phyloP scores from a whole-genome alignment of 2,329 filamentous ascomycete genomes.

The Cladosporium oxysporum region DNA sequence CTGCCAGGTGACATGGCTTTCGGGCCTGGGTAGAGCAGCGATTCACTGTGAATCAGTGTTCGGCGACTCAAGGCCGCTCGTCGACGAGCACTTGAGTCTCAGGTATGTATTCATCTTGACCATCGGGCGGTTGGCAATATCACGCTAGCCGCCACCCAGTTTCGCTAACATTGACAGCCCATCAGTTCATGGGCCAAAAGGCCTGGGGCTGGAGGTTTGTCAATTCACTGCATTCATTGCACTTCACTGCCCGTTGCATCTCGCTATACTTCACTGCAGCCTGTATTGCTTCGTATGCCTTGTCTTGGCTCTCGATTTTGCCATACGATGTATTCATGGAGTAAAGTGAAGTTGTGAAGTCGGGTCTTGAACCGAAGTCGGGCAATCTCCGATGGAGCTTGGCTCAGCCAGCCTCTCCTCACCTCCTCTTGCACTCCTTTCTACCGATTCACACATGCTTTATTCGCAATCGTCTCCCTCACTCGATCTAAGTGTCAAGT shows the following conservation, averaged over 20 bases:
- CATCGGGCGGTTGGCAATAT: background rate
- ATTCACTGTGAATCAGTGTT: background rate
- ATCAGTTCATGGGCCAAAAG: constrained; percentile 3
- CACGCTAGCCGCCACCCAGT: constrained; percentile 1
- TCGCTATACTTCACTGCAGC: background rate
- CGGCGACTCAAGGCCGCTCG: constrained; percentile 2
- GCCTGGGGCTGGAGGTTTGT: constrained; percentile 11
- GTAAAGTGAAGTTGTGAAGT: background rate
- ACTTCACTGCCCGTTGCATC: background rate
- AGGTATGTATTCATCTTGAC: background rate
- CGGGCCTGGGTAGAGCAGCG: background rate
- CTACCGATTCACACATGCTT: background rate
- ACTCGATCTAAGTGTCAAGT: background rate
- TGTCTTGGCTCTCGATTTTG: background rate
- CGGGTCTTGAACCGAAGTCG: background rate
- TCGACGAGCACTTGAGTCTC: background rate
- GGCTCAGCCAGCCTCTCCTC: background rate
- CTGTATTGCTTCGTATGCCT: background rate
- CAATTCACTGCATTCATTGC: background rate
- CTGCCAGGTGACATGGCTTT: background rate
- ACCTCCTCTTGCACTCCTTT: background rate
- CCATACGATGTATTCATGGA: background rate
- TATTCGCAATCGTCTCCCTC: background rate
- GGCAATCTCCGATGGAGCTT: background rate
- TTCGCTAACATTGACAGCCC: background rate